Percentiles rank a stretch among this genome's conserved stretches.
Conservation (phyloP, 139 green algal species). For the Coccomyxa sp. region DNA sequence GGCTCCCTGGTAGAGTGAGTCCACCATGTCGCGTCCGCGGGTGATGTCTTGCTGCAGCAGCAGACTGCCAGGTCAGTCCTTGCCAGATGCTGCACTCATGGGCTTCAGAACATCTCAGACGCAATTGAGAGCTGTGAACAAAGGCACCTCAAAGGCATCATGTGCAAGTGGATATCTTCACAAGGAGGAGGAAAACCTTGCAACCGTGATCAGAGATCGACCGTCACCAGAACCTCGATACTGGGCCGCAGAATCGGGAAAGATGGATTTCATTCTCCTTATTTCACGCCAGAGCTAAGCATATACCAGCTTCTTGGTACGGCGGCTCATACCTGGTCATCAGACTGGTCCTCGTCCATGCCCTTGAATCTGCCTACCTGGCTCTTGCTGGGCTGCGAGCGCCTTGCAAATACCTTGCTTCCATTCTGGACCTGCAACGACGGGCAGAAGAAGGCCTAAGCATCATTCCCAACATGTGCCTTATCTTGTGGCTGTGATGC, state of each 20-base stretch:
- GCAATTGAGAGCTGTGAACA: neutral
- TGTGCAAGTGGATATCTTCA: no score
- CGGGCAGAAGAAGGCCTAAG: neutral
- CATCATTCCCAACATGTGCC: neutral
- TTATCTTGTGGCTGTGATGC: neutral
- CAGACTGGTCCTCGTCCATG: constrained; percentile 88
- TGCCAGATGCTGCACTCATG: neutral
- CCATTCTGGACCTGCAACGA: constrained; percentile 13
- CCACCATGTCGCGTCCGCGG: constrained; percentile 88
- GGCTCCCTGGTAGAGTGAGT: constrained; percentile 89
- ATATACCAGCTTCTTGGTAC: neutral
- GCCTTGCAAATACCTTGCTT: constrained; percentile 7
- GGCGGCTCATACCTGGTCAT: constrained; percentile 77
- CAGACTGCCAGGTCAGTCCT: neutral
- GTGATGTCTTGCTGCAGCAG: constrained; percentile 90
- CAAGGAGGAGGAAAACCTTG: no score
- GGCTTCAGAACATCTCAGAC: neutral
- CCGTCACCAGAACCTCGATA: no score
- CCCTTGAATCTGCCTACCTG: constrained; percentile 74
- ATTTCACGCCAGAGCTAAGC: no score
- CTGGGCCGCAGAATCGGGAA: no score
- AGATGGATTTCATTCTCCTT: no score
- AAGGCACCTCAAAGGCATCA: neutral
- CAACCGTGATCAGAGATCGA: no score
- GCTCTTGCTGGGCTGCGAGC: constrained; percentile 8